Percentiles rank a stretch among this genome's conserved stretches.
These are phyloP conservation scores for Scheffersomyces ergatensis DNA, from an alignment of 805 yeast genomes.

Conservation along the genomic window DNA sequence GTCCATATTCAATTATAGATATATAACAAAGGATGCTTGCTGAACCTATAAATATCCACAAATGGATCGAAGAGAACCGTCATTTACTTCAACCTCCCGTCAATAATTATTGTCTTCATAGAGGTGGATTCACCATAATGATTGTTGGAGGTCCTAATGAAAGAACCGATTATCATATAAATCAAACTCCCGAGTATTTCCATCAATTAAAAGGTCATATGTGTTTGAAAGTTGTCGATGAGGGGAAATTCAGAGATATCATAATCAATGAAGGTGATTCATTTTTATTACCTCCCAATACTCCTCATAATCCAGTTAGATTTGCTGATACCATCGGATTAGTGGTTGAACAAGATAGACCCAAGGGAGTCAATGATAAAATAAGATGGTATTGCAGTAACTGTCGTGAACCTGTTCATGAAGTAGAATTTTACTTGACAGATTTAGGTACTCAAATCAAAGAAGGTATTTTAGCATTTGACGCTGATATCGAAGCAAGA, in stretches of 20 bases:
- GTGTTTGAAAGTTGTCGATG: constrained; percentile 75
- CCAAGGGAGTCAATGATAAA: constrained; percentile 64
- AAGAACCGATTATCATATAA: constrained; percentile 88
- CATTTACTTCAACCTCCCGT: constrained; percentile 87
- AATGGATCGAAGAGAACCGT: constrained; percentile 78
- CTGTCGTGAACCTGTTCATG: constrained; percentile 66
- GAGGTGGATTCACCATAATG: constrained; percentile 94
- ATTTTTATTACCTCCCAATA: constrained; percentile 79
- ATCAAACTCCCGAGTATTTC: constrained; percentile 94
- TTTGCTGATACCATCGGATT: constrained; percentile 83
- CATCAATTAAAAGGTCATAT: constrained; percentile 83
- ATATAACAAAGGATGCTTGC: constrained; percentile 42
- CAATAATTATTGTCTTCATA: constrained; percentile 83
- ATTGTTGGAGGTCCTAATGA: constrained; percentile 95
- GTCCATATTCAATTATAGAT: too few species aligned
- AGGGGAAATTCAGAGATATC: constrained; percentile 71
- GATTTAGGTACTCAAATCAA: constrained; percentile 92
- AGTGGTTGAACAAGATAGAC: constrained; percentile 91
- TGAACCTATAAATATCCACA: constrained; percentile 72
- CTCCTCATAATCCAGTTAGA: constrained; percentile 89
- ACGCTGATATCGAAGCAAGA: constrained; percentile 56
- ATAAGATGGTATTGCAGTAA: constrained; percentile 84
- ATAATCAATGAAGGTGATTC: constrained; percentile 82
- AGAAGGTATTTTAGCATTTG: constrained; percentile 72
- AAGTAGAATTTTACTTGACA: constrained; percentile 65